Base-by-base conservation (phyloP, 495 filamentous ascomycete genomes). In the Penicillium herquei region DNA sequence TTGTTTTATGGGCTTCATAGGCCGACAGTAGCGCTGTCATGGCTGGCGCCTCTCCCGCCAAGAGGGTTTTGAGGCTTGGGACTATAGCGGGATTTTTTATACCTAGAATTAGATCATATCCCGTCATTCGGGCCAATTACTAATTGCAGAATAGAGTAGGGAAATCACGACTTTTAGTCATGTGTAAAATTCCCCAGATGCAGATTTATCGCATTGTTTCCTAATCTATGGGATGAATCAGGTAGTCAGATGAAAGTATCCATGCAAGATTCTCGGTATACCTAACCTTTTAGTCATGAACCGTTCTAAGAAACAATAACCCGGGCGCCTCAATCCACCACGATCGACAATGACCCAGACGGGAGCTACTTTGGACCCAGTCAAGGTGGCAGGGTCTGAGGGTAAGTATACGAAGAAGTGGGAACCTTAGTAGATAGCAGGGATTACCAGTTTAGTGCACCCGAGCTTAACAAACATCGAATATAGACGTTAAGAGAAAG, bases 11-110 rank as follows among this genome's bases (percentile, higher is more conserved):
- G 34, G 37, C 8, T n/a, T 41, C 14, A 31, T 39, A 51, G 33
- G 21, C 50, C 37, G 47, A 52, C 31, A 18, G 53, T 67, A 54
- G 58, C 48, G 58, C 54, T 45, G 48, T 53, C 45, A 49, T 39
- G 53, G 58, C 54, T 39, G 51, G 45, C 65, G 65, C 65, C 65
- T 61, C 59, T 65, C 54, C 65, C 65, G 65, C 37, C 55, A 60
- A 32, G 37, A 30, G 43, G 41, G 18, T 31, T 55, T 42, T 14
- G 52, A 51, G 49, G 51, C 41, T 43, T 45, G 35, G 11, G 32
- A 6, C 39, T 51, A 51, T 14, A 14, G 21, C 16, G 21, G 18
- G n/a, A 14, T 18, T 51, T n/a, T 30, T 26, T 3, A 10, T 31
- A 12, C 6, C 14, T n/a, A 11, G 37, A 18, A 6, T 35, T 9